phyloP scores from a whole-genome alignment of 164 flowering plant genomes.

The Magnolia changhungtana region DNA sequence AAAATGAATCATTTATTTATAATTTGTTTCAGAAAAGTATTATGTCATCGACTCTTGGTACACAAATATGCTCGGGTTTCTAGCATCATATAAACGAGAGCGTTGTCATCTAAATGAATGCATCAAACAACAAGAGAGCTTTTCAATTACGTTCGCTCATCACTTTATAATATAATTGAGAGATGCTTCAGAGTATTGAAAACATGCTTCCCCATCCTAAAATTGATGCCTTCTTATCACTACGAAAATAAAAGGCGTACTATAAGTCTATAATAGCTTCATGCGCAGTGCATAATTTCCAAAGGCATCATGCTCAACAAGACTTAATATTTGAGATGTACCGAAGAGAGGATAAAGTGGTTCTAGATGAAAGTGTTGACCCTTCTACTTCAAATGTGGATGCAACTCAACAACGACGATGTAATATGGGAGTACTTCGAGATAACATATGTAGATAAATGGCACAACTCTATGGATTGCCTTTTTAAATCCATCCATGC shows the following conservation, averaged over 20 bases:
- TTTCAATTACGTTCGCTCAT: conserved; percentile 1
- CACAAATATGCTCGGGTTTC: not conserved
- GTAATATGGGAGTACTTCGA: not conserved
- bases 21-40: no score
- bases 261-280: conserved; percentile 1
- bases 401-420: not conserved
- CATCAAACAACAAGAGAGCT: not conserved
- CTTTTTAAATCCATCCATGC: no score
- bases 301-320: not conserved
- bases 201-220: not conserved
- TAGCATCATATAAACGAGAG: conserved; percentile 6
- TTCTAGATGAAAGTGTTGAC: not conserved
- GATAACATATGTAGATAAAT: not conserved
- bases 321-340: no score
- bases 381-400: not conserved
- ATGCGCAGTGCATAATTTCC: not conserved
- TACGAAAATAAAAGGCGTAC: not conserved
- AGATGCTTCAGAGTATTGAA: conserved; percentile 5
- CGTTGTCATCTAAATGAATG: conserved; percentile 1
- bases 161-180: not conserved
- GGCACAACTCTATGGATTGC: not conserved
- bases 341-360: not conserved
- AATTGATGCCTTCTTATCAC: no score
- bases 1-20: not conserved
- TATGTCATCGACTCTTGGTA: not conserved